phyloP scores from a whole-genome alignment of 2,329 filamentous ascomycete genomes.

The Fusarium subglutinans region DNA sequence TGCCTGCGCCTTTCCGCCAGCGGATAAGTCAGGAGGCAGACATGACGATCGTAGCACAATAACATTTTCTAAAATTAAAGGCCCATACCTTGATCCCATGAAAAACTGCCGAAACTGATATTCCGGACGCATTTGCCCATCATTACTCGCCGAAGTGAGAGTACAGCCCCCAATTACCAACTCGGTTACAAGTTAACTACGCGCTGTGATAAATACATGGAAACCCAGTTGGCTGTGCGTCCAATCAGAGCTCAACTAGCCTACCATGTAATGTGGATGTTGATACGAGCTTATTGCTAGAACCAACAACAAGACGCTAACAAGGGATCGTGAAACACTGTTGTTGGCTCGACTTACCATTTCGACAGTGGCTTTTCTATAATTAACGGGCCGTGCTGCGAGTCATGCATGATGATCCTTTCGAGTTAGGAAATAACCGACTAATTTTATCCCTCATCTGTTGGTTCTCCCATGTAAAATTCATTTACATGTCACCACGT shows the following conservation, averaged over 20 bases:
- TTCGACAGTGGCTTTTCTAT: neutral
- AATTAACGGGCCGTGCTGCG: neutral
- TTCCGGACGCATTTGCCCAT: fast-evolving
- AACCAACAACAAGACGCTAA: neutral
- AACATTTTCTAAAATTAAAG: neutral
- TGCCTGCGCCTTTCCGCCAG: neutral
- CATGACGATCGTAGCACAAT: fast-evolving
- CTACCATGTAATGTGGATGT: neutral
- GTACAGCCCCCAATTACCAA: neutral
- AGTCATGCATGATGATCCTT: neutral
- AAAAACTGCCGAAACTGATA: neutral
- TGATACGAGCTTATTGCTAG: neutral
- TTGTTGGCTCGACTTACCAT: neutral
- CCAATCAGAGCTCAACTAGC: neutral
- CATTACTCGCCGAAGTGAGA: neutral
- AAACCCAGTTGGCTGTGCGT: fast-evolving
- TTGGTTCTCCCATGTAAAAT: neutral
- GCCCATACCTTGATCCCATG: neutral
- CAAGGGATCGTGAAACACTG: neutral
- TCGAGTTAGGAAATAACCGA: neutral
- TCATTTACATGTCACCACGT: neutral
- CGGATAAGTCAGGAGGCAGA: neutral
- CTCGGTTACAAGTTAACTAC: no score
- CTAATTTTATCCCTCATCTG: neutral
- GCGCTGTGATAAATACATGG: neutral